phyloP scores from a whole-genome alignment of 2,329 filamentous ascomycete genomes.

The Arachnomyces sp. region DNA sequence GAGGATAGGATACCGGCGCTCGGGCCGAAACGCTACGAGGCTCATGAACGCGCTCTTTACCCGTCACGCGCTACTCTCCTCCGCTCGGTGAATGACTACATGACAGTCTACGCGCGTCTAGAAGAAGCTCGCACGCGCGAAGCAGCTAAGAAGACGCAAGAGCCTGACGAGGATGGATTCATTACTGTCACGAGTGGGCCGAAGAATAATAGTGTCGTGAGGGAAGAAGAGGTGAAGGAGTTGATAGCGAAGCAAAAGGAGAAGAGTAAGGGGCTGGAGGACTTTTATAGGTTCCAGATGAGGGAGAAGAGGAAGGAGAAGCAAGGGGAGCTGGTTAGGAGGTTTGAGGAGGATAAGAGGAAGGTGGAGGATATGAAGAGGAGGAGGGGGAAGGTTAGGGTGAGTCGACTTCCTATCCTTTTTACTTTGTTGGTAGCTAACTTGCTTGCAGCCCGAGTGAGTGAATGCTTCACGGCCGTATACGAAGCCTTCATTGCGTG shows the following conservation, averaged over 20 bases:
- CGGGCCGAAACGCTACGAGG: constrained; percentile 47
- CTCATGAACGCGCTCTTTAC: constrained; percentile 63
- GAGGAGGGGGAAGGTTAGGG: constrained; percentile 54
- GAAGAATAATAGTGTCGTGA: constrained; percentile 60
- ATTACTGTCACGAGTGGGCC: constrained; percentile 81
- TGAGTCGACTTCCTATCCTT: constrained; percentile 17
- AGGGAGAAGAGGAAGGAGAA: constrained; percentile 70
- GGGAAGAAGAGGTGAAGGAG: constrained; percentile 59
- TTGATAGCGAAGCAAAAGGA: constrained; percentile 55
- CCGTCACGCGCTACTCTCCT: constrained; percentile 62
- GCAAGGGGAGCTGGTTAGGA: constrained; percentile 58
- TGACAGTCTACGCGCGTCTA: constrained; percentile 63
- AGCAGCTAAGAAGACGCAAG: constrained; percentile 57
- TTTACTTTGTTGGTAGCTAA: neutral
- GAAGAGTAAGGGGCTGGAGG: constrained; percentile 55
- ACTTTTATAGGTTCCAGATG: constrained; percentile 80
- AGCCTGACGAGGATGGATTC: constrained; percentile 92
- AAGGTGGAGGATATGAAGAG: constrained; percentile 63
- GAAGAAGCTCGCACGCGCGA: constrained; percentile 57
- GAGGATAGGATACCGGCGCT: constrained; percentile 48
- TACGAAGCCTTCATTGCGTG: neutral
- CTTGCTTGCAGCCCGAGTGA: constrained; percentile 10
- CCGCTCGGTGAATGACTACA: constrained; percentile 71
- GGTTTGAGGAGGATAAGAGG: constrained; percentile 68
- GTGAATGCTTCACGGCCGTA: constrained; percentile 1